These are phyloP conservation scores for Sclerotinia minor DNA, from an alignment of 2,329 filamentous ascomycete genomes.

Conservation along the genomic window DNA sequence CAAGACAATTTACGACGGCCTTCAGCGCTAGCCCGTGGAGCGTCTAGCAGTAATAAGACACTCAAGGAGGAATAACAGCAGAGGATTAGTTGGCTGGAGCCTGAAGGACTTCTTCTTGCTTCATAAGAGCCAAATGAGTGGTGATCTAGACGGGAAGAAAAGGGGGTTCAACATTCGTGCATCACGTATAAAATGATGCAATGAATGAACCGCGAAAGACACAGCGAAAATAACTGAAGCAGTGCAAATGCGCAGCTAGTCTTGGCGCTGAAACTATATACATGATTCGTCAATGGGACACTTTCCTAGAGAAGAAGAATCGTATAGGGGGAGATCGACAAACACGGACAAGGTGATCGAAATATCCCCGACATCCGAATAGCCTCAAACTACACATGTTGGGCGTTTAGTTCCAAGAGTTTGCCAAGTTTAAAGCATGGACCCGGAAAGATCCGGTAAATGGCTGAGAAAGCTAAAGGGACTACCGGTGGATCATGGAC, in stretches of 20 bases:
- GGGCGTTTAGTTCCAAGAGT: neutral
- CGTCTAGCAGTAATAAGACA: neutral
- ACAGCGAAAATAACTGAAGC: neutral
- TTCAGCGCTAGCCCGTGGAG: too few species aligned
- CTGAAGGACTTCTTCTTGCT: neutral
- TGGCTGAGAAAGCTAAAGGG: neutral
- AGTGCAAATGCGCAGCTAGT: neutral
- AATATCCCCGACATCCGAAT: slow-evolving; percentile 1
- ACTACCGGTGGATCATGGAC: slow-evolving; percentile 6
- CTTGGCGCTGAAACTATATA: neutral
- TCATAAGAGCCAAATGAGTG: neutral
- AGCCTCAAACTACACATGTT: slow-evolving; percentile 4
- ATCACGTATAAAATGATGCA: neutral
- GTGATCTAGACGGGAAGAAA: neutral
- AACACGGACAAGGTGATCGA: neutral
- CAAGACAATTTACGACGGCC: neutral
- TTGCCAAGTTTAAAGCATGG: slow-evolving; percentile 14
- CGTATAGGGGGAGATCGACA: slow-evolving; percentile 13
- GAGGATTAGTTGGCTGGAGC: neutral
- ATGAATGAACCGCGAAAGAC: slow-evolving; percentile 1
- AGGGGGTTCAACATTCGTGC: neutral
- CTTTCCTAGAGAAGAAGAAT: neutral
- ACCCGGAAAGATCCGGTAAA: slow-evolving; percentile 13
- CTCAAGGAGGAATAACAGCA: neutral
- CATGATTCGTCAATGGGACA: neutral